Conservation (phyloP, 2,329 filamentous ascomycete genomes). For the Phialemoniopsis sp. region DNA sequence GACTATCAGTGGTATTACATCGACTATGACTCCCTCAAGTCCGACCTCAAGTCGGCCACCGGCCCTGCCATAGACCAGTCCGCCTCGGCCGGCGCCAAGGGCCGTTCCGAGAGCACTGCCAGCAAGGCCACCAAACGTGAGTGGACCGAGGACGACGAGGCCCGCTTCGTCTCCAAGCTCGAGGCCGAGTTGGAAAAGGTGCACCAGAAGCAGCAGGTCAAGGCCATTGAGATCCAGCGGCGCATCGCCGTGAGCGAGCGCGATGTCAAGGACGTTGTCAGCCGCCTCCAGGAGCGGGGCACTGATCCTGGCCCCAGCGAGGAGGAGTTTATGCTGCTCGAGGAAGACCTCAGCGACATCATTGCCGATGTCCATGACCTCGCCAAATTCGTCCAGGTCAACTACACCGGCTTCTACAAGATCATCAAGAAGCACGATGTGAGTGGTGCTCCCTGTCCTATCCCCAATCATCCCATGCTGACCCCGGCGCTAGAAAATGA, state of each 20-base stretch:
- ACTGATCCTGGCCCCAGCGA: slow-evolving; percentile 64
- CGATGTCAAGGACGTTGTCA: slow-evolving; percentile 85
- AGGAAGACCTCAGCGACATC: slow-evolving; percentile 94
- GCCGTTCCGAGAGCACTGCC: slow-evolving; percentile 19
- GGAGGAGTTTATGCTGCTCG: slow-evolving; percentile 89
- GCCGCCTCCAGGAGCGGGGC: slow-evolving; percentile 62
- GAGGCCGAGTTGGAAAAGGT: slow-evolving; percentile 96
- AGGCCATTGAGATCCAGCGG: slow-evolving; percentile 91
- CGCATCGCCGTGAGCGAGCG: slow-evolving; percentile 83
- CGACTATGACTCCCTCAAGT: slow-evolving; percentile 91
- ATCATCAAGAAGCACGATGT: slow-evolving; percentile 99
- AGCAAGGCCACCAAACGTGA: slow-evolving; percentile 35
- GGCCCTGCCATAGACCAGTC: slow-evolving; percentile 32
- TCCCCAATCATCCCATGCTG: slow-evolving; percentile 6
- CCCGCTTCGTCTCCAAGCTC: slow-evolving; percentile 78
- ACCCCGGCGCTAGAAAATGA: slow-evolving; percentile 70
- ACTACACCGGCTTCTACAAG: slow-evolving; percentile 99
- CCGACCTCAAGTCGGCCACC: slow-evolving; percentile 72
- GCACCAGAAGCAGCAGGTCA: slow-evolving; percentile 94
- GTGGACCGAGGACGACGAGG: slow-evolving; percentile 93
- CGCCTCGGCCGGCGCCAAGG: slow-evolving; percentile 31
- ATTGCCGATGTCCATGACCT: slow-evolving; percentile 98
- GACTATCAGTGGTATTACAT: slow-evolving; percentile 99
- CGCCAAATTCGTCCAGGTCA: slow-evolving; percentile 96
- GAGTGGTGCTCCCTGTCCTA: slow-evolving; percentile 23